These are phyloP conservation scores for Citrus unshiu DNA, from an alignment of 345 rosid genomes.

Conservation along the genomic window DNA sequence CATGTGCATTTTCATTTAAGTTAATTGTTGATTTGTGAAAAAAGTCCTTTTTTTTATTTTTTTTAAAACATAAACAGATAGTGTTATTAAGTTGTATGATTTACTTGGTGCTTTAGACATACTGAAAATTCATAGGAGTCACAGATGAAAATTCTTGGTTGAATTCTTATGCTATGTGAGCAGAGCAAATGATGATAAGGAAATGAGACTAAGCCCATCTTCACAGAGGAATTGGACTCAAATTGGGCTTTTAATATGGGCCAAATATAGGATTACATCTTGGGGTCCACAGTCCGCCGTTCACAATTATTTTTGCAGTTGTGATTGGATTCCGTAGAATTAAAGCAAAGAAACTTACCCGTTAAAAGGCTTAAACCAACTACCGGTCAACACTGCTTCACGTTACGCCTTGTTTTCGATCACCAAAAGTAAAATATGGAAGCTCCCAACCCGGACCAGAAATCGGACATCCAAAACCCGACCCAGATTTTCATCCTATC, in stretches of 20 bases:
- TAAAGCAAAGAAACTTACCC: background rate
- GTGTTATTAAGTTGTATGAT: no score
- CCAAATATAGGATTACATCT: background rate
- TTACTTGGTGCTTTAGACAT: no score
- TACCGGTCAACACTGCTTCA: background rate
- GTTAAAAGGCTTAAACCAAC: no score
- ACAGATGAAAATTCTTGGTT: no score
- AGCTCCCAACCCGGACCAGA: background rate
- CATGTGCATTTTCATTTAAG: no score
- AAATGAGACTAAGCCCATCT: background rate
- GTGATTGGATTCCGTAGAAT: background rate
- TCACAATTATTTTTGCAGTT: background rate
- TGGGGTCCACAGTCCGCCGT: background rate
- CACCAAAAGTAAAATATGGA: constrained; percentile 1
- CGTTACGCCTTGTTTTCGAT: background rate
- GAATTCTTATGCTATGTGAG: no score
- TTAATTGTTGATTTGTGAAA: no score
- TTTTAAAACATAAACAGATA: no score
- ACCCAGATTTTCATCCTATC: constrained; percentile 74
- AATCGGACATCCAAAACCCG: background rate
- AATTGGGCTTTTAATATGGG: background rate
- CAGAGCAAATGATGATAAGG: no score
- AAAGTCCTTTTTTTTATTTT: no score
- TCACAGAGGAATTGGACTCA: background rate
- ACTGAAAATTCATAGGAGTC: no score